These are phyloP conservation scores for Flaveria robusta DNA, from an alignment of 129 eudicot species.

Conservation along the genomic window DNA sequence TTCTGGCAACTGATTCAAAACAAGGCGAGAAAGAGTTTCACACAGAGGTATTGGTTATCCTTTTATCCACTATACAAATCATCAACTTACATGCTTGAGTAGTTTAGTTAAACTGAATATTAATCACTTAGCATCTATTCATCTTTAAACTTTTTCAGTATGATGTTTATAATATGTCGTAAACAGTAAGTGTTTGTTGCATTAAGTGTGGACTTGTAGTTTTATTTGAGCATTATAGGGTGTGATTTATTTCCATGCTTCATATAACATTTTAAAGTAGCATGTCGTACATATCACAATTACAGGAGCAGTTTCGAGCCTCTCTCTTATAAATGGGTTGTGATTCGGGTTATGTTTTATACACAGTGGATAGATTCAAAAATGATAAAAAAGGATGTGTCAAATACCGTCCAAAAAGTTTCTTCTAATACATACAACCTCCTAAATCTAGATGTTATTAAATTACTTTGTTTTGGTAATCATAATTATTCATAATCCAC, in stretches of 20 bases:
- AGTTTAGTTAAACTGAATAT: slow-evolving; percentile 1
- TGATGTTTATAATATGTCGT: not conserved
- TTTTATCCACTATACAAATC: not conserved
- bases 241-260: not conserved
- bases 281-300: not conserved
- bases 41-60: slow-evolving; percentile 62
- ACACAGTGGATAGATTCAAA: not conserved
- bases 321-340: not conserved
- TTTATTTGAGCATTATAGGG: slow-evolving; percentile 1
- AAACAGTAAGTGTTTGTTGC: not conserved
- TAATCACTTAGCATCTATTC: slow-evolving; percentile 10
- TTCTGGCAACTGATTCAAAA: slow-evolving; percentile 88
- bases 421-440: not conserved
- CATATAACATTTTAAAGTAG: slow-evolving; percentile 1
- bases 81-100: slow-evolving; percentile 11
- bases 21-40: slow-evolving; percentile 95
- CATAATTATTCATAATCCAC: not conserved
- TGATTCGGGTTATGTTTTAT: not conserved
- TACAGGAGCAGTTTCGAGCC: not conserved
- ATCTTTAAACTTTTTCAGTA: slow-evolving; percentile 10
- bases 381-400: not conserved
- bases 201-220: not conserved
- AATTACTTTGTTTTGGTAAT: not conserved
- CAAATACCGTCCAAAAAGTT: not conserved
- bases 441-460: not conserved